Evolutionary conservation across 2,329 filamentous ascomycete species (phyloP).

Genomic region (Colletotrichum sansevieriae): DNA sequence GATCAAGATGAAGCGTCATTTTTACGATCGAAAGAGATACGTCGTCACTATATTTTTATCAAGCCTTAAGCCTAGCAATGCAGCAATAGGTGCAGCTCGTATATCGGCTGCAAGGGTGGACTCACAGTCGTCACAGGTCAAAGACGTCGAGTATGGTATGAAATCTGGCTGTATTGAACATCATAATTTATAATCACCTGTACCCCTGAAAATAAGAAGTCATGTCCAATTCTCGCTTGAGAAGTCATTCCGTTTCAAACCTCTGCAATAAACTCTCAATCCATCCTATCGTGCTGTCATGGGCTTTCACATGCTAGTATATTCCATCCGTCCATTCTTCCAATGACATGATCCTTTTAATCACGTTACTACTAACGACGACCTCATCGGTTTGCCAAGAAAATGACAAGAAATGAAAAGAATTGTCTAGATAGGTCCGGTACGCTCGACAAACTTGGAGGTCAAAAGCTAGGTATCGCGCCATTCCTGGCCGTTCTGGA

Average conservation of each 20-base stretch:
- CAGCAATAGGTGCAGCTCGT: background rate
- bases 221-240: conserved; percentile 6
- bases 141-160: background rate
- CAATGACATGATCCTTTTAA: no score
- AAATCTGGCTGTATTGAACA: conserved; percentile 13
- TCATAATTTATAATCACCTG: conserved; percentile 14
- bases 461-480: conserved; percentile 46
- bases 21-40: no score
- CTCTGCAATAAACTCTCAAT: background rate
- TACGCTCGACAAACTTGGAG: background rate
- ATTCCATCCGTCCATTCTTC: background rate
- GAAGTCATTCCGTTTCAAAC: background rate
- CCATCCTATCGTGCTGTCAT: background rate
- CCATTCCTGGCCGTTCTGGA: conserved; percentile 64
- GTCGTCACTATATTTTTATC: no score
- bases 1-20: no score
- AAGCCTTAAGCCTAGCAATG: background rate
- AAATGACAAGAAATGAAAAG: no score
- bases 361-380: no score
- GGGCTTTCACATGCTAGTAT: background rate
- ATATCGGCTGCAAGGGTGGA: background rate
- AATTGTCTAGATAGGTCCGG: no score
- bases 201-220: background rate
- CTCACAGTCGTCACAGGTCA: background rate
- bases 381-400: no score